These are phyloP conservation scores for Danielia reshetovae DNA, from an alignment of 805 yeast genomes.

Conservation along the genomic window DNA sequence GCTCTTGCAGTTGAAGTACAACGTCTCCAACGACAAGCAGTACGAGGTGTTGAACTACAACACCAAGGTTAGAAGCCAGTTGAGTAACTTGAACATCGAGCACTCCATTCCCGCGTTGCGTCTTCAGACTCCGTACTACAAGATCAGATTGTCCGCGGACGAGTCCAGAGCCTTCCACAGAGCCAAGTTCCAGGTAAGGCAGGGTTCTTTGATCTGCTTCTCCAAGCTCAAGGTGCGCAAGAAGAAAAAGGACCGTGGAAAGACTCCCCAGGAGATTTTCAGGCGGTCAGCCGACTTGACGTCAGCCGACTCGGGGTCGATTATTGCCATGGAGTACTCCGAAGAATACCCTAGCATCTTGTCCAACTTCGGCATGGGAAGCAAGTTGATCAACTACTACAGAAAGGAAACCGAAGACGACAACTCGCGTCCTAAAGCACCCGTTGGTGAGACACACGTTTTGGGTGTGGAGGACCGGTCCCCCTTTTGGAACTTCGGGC, in stretches of 20 bases:
- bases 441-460: constrained; percentile 92
- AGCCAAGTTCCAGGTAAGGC: constrained; percentile 67
- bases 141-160: constrained; percentile 63
- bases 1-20: constrained; percentile 57
- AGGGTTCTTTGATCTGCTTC: constrained; percentile 74
- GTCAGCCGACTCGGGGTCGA: constrained; percentile 73
- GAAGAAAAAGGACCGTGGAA: constrained; percentile 85
- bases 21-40: constrained; percentile 83
- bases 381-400: constrained; percentile 88
- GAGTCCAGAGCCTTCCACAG: constrained; percentile 79
- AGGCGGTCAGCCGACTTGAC: constrained; percentile 71
- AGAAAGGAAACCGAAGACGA: constrained; percentile 81
- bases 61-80: constrained; percentile 85
- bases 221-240: constrained; percentile 73
- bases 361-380: constrained; percentile 93
- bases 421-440: constrained; percentile 76
- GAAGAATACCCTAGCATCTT: constrained; percentile 84
- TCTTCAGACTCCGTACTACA: constrained; percentile 87
- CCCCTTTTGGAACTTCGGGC: constrained; percentile 98
- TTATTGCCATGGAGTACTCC: constrained; percentile 80
- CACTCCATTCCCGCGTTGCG: constrained; percentile 86
- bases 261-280: constrained; percentile 71
- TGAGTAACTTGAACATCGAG: constrained; percentile 86
- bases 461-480: constrained; percentile 94
- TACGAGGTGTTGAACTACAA: constrained; percentile 86